phyloP scores from a whole-genome alignment of 1,284 basidiomycete genomes.

The Cystobasidium sp. region DNA sequence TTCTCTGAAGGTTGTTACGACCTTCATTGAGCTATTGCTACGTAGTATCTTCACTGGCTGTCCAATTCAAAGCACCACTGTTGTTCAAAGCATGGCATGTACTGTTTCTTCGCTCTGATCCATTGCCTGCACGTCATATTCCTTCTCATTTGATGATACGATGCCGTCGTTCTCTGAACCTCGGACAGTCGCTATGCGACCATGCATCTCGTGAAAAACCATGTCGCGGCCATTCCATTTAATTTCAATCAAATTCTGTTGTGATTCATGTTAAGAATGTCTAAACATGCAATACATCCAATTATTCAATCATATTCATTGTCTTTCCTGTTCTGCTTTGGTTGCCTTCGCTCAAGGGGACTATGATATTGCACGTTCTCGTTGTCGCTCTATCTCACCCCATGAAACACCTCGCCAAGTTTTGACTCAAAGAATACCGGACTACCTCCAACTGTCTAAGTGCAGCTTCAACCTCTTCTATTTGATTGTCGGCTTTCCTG shows the following conservation, averaged over 20 bases:
- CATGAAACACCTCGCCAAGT: constrained; percentile 42
- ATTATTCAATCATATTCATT: not conserved
- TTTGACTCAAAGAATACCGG: constrained; percentile 57
- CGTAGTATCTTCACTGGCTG: constrained; percentile 11
- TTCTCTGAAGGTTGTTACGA: not conserved
- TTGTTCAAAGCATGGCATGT: not conserved
- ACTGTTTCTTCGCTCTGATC: not conserved
- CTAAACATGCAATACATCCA: not conserved
- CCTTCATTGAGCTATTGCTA: constrained; percentile 14
- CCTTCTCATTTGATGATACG: constrained; percentile 35
- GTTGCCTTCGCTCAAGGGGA: not conserved
- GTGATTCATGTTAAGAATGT: not conserved
- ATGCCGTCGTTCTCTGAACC: not conserved
- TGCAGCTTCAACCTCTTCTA: constrained; percentile 50
- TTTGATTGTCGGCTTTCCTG: constrained; percentile 24
- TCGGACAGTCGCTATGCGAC: constrained; percentile 35
- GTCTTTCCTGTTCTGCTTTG: not conserved
- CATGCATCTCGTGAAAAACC: constrained; percentile 43
- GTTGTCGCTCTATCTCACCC: not conserved
- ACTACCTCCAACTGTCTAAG: constrained; percentile 59
- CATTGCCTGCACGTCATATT: constrained; percentile 27
- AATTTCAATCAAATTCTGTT: not conserved
- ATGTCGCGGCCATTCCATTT: constrained; percentile 40
- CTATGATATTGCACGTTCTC: not conserved
- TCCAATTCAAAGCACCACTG: constrained; percentile 2